Percentiles rank a stretch among this genome's conserved stretches.
phyloP scores from a whole-genome alignment of 768 basidiomycete species.

The Psilocybe azurescens region DNA sequence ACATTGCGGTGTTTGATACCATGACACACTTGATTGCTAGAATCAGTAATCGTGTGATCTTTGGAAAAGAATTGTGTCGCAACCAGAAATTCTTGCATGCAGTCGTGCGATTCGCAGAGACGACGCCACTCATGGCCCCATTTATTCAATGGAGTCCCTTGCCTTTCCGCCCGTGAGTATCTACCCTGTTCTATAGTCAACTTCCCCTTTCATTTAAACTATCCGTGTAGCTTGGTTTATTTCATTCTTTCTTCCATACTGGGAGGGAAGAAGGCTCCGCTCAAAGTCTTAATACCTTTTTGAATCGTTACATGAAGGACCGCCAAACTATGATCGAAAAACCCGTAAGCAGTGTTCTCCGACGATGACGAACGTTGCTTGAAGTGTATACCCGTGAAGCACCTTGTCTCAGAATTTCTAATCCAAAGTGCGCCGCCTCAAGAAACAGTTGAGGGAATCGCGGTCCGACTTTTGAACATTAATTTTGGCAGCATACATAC shows the following conservation, averaged over 20 bases:
- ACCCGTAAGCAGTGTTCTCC: slow-evolving; percentile 26
- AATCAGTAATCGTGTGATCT: slow-evolving; percentile 43
- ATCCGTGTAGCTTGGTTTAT: slow-evolving; percentile 32
- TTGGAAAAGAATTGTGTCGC: slow-evolving; percentile 40
- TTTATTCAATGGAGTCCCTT: slow-evolving; percentile 38
- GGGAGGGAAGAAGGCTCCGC: slow-evolving; percentile 37
- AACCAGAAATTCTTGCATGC: slow-evolving; percentile 38
- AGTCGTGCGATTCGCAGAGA: slow-evolving; percentile 40
- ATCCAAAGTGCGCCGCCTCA: slow-evolving; percentile 33
- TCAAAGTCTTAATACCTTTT: slow-evolving; percentile 34
- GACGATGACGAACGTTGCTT: not conserved
- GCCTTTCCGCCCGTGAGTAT: slow-evolving; percentile 35
- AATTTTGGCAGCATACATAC: slow-evolving; percentile 47
- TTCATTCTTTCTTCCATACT: slow-evolving; percentile 35
- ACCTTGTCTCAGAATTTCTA: slow-evolving; percentile 34
- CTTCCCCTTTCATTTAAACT: not conserved
- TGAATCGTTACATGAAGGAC: slow-evolving; percentile 31
- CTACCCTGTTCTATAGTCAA: not conserved
- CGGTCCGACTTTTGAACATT: slow-evolving; percentile 41
- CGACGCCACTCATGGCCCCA: slow-evolving; percentile 36
- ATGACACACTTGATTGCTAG: slow-evolving; percentile 44
- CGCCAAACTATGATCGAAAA: slow-evolving; percentile 28
- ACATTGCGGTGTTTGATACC: slow-evolving; percentile 36
- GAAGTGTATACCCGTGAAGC: slow-evolving; percentile 14
- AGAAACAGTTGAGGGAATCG: slow-evolving; percentile 36